A percentile compares a stretch with the other conserved stretches of the same genome.
phyloP scores from a whole-genome alignment of 2,329 filamentous ascomycete species.

The Stachybotrys chartarum region DNA sequence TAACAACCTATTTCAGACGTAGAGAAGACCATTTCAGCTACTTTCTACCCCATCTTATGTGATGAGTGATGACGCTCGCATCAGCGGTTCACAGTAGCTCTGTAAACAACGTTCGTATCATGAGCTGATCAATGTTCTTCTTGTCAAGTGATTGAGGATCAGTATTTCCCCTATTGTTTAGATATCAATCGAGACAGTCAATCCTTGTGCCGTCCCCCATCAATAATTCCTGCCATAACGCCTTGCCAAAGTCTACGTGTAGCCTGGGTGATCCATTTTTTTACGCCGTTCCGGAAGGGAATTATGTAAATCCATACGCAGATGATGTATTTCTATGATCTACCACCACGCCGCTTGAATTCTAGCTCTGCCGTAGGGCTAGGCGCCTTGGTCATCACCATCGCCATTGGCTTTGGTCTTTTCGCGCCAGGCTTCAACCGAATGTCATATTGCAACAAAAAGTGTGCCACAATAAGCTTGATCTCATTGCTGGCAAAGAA shows the following conservation, averaged over 20 bases:
- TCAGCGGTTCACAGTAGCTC: no score
- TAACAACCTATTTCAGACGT: neutral
- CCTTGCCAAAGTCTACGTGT: neutral
- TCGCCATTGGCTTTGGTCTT: slow-evolving; percentile 29
- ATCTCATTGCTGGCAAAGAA: slow-evolving; percentile 40
- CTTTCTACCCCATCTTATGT: no score
- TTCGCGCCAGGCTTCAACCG: slow-evolving; percentile 28
- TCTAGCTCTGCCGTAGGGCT: slow-evolving; percentile 32
- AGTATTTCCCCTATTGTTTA: no score
- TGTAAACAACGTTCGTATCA: no score
- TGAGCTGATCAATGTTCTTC: no score
- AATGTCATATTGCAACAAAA: slow-evolving; percentile 36
- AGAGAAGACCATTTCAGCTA: neutral
- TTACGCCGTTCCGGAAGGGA: no score
- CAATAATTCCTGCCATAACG: neutral
- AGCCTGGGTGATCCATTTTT: no score
- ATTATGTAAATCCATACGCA: neutral
- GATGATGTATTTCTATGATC: slow-evolving; percentile 11
- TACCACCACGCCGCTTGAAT: slow-evolving; percentile 26
- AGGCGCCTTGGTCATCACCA: slow-evolving; percentile 32
- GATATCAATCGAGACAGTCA: no score
- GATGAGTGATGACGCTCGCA: no score
- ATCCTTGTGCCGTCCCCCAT: no score
- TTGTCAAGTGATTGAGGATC: neutral
- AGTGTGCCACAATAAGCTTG: slow-evolving; percentile 34